These are phyloP conservation scores for Aspergillus ellipticus DNA, from an alignment of 495 filamentous ascomycete species.

Conservation along the genomic window DNA sequence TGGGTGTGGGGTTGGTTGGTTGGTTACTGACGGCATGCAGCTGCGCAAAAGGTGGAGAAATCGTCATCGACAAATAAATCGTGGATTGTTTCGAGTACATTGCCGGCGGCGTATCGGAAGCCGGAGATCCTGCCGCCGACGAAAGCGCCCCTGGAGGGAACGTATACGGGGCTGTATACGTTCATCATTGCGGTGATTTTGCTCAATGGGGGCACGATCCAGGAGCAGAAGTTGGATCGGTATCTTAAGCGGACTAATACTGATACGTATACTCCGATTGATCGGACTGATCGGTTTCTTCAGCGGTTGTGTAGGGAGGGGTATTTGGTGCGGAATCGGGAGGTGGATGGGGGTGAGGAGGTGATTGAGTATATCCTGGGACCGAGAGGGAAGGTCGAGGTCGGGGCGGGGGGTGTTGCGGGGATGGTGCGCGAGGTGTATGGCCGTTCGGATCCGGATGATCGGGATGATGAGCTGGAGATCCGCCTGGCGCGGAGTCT, in stretches of 20 bases:
- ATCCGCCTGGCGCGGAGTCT: constrained; percentile 29
- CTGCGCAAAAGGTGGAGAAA: constrained; percentile 55
- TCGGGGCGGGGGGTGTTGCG: constrained; percentile 67
- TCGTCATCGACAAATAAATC: constrained; percentile 54
- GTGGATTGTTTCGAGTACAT: constrained; percentile 69
- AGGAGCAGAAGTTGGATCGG: constrained; percentile 67
- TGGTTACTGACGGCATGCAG: constrained; percentile 25
- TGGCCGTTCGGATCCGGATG: constrained; percentile 30
- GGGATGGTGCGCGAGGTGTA: constrained; percentile 65
- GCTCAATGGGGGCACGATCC: constrained; percentile 65
- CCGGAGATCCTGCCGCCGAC: constrained; percentile 66
- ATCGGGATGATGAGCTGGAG: constrained; percentile 36
- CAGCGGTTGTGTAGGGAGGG: constrained; percentile 74
- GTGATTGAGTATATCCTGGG: constrained; percentile 73
- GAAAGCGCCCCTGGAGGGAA: constrained; percentile 65
- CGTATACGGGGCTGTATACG: constrained; percentile 77
- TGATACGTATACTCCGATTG: constrained; percentile 67
- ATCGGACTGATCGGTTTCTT: constrained; percentile 72
- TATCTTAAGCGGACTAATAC: constrained; percentile 75
- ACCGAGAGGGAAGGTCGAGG: constrained; percentile 80
- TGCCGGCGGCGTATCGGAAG: constrained; percentile 62
- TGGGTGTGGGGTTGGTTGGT: too few relatives aligned
- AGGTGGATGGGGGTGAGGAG: constrained; percentile 68
- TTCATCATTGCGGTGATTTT: constrained; percentile 74
- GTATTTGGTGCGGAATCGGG: constrained; percentile 72